Base-by-base conservation (phyloP, 1,139 yeast genomes). In the Arxiozyma heterogenica region DNA sequence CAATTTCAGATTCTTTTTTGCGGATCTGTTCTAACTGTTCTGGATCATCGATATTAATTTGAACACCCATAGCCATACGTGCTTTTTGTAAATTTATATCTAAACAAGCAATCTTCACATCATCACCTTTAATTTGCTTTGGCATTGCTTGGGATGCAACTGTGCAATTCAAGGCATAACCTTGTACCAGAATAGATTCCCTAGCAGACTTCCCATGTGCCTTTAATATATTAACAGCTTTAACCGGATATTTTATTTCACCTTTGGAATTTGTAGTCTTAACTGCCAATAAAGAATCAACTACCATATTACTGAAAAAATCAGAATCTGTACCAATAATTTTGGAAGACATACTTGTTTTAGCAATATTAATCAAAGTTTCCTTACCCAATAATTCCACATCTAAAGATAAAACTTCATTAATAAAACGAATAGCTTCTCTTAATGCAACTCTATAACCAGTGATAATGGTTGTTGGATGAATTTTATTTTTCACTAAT, bases 61-160 rank as follows among this genome's bases (percentile, higher is more conserved):
- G 95, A 54, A 94, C 98, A 53, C 99, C 99, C 84, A 94, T 83
- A 44, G 98, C 96, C 98, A 94, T 90, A 71, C 91, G 83, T 9
- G 97, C 93, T 71, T 91, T 93, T 71, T 94, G 98, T 67, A 94
- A 76, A 71, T 94, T 93, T 73, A 94, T 82, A 72, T 94, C 99
- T 67, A 94, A 78, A 62, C 93, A 85, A 4, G 98, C 99, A 67
- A 94, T 89, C 67, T 85, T 87, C 44, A 69, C 68, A 53, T 64
- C 64, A 44, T 70, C 70, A 34, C 69, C 70, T 51, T 95, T 95
- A 51, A 94, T 75, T 51, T 79, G 76, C 65, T 87, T 89, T 60
- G 81, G 78, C 98, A 94, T 94, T 22, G 98, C 98, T 73, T 93
- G 98, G 15, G 96, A 87, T 1, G 98, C 98, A 58, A 93, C 90